Conservation (phyloP, 192 early-diverging fungal genomes). For the Gaertneriomyces semiglobifer region DNA sequence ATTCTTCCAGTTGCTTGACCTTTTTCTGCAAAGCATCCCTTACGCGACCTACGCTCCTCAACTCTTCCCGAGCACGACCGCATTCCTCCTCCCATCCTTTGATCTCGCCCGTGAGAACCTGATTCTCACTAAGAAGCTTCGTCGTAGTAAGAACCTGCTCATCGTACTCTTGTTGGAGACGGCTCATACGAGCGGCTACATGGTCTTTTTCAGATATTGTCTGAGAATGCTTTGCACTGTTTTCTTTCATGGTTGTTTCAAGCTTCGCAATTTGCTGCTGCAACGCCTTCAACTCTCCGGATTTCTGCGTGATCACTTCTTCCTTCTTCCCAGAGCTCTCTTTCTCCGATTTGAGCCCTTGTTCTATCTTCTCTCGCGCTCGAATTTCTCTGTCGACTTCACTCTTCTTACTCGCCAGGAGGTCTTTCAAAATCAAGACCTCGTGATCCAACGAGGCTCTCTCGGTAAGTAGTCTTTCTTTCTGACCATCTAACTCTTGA, state of each 20-base stretch:
- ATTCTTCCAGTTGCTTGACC: conserved; percentile 48
- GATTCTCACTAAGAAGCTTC: conserved; percentile 41
- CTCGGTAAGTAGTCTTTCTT: conserved; percentile 26
- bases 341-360: conserved; percentile 21
- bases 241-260: conserved; percentile 44
- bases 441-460: conserved; percentile 37
- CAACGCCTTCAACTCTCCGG: conserved; percentile 31
- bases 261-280: conserved; percentile 33
- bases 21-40: conserved; percentile 45
- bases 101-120: conserved; percentile 41
- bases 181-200: conserved; percentile 18
- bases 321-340: conserved; percentile 40
- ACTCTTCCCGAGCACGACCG: conserved; percentile 40
- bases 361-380: conserved; percentile 49
- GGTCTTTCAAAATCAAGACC: conserved; percentile 49
- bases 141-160: conserved; percentile 40
- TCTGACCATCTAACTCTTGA: too few species aligned
- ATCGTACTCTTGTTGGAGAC: conserved; percentile 52
- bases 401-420: conserved; percentile 49
- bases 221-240: conserved; percentile 33
- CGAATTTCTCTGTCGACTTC: conserved; percentile 50
- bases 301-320: conserved; percentile 35
- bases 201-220: conserved; percentile 41
- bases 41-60: conserved; percentile 33
- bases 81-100: conserved; percentile 51